These are phyloP conservation scores for Yueomyces sp. DNA, from an alignment of 805 yeast species.

Conservation along the genomic window DNA sequence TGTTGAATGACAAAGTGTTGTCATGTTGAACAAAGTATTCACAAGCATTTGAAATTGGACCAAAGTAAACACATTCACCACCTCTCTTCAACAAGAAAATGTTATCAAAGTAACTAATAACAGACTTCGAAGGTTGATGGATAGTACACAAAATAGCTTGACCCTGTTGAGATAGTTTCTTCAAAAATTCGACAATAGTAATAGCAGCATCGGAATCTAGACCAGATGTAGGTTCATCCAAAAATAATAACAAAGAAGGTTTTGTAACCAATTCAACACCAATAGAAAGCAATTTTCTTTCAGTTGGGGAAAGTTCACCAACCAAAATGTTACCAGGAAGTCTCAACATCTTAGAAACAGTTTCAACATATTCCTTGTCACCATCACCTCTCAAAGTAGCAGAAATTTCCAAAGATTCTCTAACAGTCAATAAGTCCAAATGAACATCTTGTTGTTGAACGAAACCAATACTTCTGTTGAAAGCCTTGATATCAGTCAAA, in stretches of 20 bases:
- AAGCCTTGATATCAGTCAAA: constrained; percentile 32
- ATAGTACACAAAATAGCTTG: constrained; percentile 63
- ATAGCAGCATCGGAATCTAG: constrained; percentile 38
- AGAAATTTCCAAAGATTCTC: constrained; percentile 52
- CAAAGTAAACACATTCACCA: constrained; percentile 61
- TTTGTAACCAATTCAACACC: constrained; percentile 55
- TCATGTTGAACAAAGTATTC: constrained; percentile 41
- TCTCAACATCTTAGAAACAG: constrained; percentile 31
- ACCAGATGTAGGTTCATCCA: constrained; percentile 59
- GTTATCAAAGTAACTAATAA: constrained; percentile 47
- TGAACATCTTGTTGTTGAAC: constrained; percentile 67
- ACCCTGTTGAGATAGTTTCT: constrained; percentile 45
- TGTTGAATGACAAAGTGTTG: constrained; percentile 38
- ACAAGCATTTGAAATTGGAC: constrained; percentile 53
- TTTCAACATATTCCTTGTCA: constrained; percentile 41
- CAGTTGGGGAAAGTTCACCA: constrained; percentile 49
- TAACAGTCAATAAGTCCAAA: constrained; percentile 47
- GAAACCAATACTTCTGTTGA: constrained; percentile 47
- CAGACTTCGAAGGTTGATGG: constrained; percentile 53
- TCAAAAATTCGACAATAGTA: constrained; percentile 40
- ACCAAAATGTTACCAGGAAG: constrained; percentile 53
- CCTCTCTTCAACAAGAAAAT: constrained; percentile 51
- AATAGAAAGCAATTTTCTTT: constrained; percentile 44
- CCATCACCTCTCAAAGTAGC: constrained; percentile 47
- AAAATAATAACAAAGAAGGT: constrained; percentile 40